Base-by-base conservation (phyloP, 768 basidiomycete genomes). In the Udeniomyces megalosporus region DNA sequence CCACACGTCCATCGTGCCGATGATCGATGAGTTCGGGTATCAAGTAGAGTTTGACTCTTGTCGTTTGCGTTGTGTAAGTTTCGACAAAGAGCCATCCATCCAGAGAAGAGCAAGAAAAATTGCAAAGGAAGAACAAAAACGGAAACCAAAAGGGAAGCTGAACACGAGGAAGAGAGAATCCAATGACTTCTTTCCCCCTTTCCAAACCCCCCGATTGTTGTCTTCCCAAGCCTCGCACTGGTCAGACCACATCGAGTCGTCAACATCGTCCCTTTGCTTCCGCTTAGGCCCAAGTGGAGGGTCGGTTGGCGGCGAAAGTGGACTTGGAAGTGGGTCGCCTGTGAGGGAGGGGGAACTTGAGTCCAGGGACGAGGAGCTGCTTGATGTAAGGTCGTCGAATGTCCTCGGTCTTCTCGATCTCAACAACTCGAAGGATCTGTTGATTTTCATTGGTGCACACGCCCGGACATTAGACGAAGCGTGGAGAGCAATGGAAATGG, bases 341-440 rank as follows among this genome's bases (percentile, higher is more conserved):
- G 74, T 77, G 76, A 65, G 93, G 90, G 54, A 96, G 84, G 66
- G 93, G 93, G 90, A 97, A 99, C 76, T 84, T 91, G 80, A 97
- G 86, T 65, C 80, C 78, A 64, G 91, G 91, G 59, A 78, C 78
- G 70, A 96, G 78, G 70, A 97, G 83, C 76, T 99, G 95, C 78
- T 65, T 65, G 63, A 65, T 63, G 63, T 59, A 64, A 20, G 95
- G 87, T 69, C 95, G 85, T 76, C 91, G 88, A 67, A 96, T 75
- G 71, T 97, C 92, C 29, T 82, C 86, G 45, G 81, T 76, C 80
- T 95, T 95, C 77, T 85, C 83, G 70, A 96, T 82, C 81, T 96
- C 93, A 54, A 91, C 85, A 54, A 97, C 92, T 68, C 93, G 89
- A 75, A 99, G 85, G 74, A 99, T 91, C 90, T 97, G 64, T 7